Conservation (phyloP, 2,329 filamentous ascomycete species). For the Monosporascus sp. region DNA sequence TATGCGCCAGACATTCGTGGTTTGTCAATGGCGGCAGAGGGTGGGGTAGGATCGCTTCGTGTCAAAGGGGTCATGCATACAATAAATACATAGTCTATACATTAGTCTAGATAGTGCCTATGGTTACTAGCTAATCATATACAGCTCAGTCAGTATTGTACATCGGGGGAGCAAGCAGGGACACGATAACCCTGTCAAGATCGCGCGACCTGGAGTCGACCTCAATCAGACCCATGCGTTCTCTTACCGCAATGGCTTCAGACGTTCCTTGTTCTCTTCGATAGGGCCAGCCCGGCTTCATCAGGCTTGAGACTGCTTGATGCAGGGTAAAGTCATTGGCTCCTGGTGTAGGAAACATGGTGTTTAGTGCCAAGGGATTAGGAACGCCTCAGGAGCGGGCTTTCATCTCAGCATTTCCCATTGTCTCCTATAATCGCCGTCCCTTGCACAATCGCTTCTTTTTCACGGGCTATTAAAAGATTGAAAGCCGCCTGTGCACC, state of each 20-base stretch:
- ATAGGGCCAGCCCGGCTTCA: constrained; percentile 13
- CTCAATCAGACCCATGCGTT: constrained; percentile 8
- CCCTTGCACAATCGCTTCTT: constrained; percentile 7
- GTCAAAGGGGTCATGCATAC: background rate
- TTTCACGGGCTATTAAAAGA: constrained; percentile 14
- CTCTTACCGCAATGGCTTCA: constrained; percentile 11
- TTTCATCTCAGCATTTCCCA: constrained; percentile 2
- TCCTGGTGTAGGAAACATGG: constrained; percentile 10
- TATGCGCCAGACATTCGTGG: background rate
- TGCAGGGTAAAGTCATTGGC: constrained; percentile 21
- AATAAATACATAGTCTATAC: too few relatives aligned
- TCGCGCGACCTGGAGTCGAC: background rate
- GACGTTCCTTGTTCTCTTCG: constrained; percentile 6
- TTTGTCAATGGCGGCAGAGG: background rate
- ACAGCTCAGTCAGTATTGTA: background rate
- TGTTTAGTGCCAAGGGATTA: constrained; percentile 21
- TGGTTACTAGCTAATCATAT: background rate
- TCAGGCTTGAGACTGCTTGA: constrained; percentile 19
- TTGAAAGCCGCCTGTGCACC: constrained; percentile 12
- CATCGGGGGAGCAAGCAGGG: background rate
- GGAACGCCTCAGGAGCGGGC: constrained; percentile 5
- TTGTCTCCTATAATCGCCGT: constrained; percentile 9
- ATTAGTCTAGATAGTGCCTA: background rate
- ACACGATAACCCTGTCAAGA: background rate
- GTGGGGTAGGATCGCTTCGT: background rate